Conservation (phyloP, 805 yeast genomes). For the Zygosaccharomyces gambellarensis region DNA sequence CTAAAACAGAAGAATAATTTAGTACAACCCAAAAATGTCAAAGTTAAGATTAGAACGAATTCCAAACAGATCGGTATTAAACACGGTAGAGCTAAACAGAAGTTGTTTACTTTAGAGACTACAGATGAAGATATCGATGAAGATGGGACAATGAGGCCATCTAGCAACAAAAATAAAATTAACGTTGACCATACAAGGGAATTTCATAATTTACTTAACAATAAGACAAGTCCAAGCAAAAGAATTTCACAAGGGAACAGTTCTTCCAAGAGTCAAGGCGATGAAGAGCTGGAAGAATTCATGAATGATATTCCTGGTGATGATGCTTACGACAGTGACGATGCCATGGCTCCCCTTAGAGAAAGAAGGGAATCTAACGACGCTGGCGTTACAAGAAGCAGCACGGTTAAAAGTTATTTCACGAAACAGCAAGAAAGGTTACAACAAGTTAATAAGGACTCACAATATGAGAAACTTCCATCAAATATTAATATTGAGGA, state of each 20-base stretch:
- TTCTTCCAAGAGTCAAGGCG: conserved; percentile 7
- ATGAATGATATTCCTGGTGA: conserved; percentile 35
- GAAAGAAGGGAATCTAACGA: conserved; percentile 15
- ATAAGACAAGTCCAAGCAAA: conserved; percentile 10
- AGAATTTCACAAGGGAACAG: conserved; percentile 2
- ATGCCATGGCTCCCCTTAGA: conserved; percentile 31
- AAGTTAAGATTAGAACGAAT: conserved; percentile 34
- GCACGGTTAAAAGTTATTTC: conserved; percentile 32
- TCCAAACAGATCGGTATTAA: conserved; percentile 36
- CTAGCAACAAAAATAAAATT: conserved; percentile 8
- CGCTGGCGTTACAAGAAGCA: conserved; percentile 21
- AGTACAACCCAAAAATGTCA: conserved; percentile 32
- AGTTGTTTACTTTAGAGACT: conserved; percentile 33
- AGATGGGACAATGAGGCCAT: conserved; percentile 2
- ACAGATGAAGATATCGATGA: conserved; percentile 23
- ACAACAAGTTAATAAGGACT: conserved; percentile 25
- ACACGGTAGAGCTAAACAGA: conserved; percentile 36
- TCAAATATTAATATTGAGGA: conserved; percentile 19
- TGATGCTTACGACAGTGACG: conserved; percentile 36
- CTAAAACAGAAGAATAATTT: conserved; percentile 32
- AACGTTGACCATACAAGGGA: conserved; percentile 33
- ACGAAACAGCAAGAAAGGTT: conserved; percentile 29
- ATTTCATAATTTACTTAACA: conserved; percentile 29
- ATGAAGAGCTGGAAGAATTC: conserved; percentile 23
- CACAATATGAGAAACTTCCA: conserved; percentile 21